Evolutionary conservation across 805 yeast species (phyloP).

Genomic region (Torulaspora quercuum): DNA sequence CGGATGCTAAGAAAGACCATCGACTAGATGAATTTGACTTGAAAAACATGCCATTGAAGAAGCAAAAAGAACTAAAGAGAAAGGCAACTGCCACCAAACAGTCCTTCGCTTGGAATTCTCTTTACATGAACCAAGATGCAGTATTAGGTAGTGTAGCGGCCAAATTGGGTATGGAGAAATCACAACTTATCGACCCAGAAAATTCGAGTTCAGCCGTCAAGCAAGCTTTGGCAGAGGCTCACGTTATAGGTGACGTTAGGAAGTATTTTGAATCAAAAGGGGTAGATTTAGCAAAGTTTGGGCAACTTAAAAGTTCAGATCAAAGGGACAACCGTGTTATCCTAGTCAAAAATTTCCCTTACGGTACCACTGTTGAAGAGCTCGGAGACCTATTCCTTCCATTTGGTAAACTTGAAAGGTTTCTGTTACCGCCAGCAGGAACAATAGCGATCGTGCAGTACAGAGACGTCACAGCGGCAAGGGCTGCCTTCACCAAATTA

Average conservation of each 20-base stretch:
- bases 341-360: conserved; percentile 86
- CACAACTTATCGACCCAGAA: conserved; percentile 83
- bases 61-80: conserved; percentile 79
- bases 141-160: conserved; percentile 85
- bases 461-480: conserved; percentile 75
- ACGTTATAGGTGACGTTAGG: conserved; percentile 87
- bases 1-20: conserved; percentile 75
- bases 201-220: conserved; percentile 86
- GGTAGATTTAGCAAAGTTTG: conserved; percentile 74
- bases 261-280: conserved; percentile 81
- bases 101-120: conserved; percentile 93
- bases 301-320: conserved; percentile 37
- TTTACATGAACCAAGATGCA: conserved; percentile 87
- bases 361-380: conserved; percentile 77
- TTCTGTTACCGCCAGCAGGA: conserved; percentile 94
- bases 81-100: conserved; percentile 80
- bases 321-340: conserved; percentile 79
- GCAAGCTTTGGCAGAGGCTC: conserved; percentile 96
- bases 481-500: conserved; percentile 83
- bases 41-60: conserved; percentile 86
- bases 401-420: conserved; percentile 73
- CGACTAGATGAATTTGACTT: conserved; percentile 86
- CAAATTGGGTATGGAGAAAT: conserved; percentile 75
- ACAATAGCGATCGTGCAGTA: conserved; percentile 93
- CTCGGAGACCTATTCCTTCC: conserved; percentile 75